phyloP scores from a whole-genome alignment of 495 filamentous ascomycete species.

The Terfezia boudieri region DNA sequence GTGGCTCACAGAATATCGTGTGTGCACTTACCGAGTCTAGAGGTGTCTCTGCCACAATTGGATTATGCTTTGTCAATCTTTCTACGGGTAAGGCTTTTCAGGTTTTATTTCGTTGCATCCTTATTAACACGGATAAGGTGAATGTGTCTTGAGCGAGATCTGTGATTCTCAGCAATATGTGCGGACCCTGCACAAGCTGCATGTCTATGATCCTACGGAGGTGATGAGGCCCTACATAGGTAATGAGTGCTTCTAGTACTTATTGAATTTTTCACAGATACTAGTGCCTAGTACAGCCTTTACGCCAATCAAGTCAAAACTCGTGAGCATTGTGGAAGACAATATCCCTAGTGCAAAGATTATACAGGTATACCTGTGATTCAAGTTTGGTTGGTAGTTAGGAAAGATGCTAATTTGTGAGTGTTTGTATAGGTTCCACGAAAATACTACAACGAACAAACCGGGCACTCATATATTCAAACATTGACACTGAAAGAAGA shows the following conservation, averaged over 20 bases:
- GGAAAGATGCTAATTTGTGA: too few species aligned
- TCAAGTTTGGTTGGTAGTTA: too few species aligned
- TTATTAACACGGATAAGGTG: constrained; percentile 17
- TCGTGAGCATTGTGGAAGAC: constrained; percentile 51
- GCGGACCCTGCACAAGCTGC: constrained; percentile 60
- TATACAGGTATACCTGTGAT: constrained; percentile 11
- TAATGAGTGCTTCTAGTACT: background rate
- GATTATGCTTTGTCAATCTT: constrained; percentile 71
- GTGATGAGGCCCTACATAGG: constrained; percentile 1
- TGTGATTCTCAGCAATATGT: constrained; percentile 76
- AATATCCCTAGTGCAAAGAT: constrained; percentile 37
- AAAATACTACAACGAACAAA: constrained; percentile 69
- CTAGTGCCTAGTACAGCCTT: constrained; percentile 49
- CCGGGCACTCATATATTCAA: constrained; percentile 58
- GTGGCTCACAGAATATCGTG: constrained; percentile 40
- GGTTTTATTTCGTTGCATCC: background rate
- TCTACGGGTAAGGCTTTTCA: constrained; percentile 31
- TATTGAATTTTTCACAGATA: constrained; percentile 21
- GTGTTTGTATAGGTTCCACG: constrained; percentile 32
- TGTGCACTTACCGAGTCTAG: constrained; percentile 84
- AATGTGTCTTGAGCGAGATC: constrained; percentile 72
- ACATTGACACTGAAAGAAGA: constrained; percentile 55
- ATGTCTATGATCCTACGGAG: constrained; percentile 52
- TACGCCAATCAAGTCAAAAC: constrained; percentile 42
- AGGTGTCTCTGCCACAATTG: constrained; percentile 66